Conservation (phyloP, 306 rosid species). For the Chamaecrista fasciculata region DNA sequence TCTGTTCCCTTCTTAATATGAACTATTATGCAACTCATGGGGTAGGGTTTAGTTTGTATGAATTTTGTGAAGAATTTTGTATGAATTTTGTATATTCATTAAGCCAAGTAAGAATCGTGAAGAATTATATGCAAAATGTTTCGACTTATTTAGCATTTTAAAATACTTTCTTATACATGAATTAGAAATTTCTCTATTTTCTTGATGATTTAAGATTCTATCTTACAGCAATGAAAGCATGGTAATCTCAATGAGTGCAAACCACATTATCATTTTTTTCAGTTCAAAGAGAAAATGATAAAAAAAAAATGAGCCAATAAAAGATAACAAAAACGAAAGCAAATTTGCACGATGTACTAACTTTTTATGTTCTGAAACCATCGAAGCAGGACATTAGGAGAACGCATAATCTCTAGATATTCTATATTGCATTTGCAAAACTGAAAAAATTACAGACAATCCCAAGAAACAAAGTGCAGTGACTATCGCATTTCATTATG, state of each 20-base stretch:
- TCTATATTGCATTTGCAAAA: slow-evolving; percentile 14
- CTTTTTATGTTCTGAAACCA: background rate
- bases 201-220: background rate
- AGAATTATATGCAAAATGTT: too few species aligned
- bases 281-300: too few species aligned
- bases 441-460: background rate
- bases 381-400: slow-evolving; percentile 2
- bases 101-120: too few species aligned
- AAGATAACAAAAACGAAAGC: background rate
- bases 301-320: background rate
- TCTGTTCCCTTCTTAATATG: too few species aligned
- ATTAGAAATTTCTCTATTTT: too few species aligned
- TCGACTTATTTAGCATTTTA: too few species aligned
- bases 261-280: background rate
- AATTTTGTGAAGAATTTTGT: too few species aligned
- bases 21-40: too few species aligned
- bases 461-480: background rate
- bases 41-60: too few species aligned
- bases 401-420: background rate
- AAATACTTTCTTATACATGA: too few species aligned
- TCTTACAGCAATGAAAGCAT: background rate
- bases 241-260: background rate
- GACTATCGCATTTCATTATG: slow-evolving; percentile 8
- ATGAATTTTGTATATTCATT: too few species aligned
- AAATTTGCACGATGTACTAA: background rate